Evolutionary conservation across 1,139 yeast genomes (phyloP).

Genomic region (Taphrina communis): DNA sequence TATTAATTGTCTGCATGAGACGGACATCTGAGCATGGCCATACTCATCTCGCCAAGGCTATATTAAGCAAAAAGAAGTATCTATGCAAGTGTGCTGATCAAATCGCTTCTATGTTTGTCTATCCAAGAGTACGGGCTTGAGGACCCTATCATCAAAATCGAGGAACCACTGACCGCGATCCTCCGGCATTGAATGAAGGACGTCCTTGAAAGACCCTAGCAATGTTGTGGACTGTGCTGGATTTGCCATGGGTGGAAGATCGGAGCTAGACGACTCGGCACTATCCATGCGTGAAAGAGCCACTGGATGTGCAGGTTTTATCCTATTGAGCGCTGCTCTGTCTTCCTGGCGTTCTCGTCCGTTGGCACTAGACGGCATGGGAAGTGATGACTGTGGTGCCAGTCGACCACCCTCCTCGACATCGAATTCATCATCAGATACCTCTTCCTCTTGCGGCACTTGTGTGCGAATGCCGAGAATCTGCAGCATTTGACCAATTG

Average conservation of each 20-base stretch:
- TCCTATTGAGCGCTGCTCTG: constrained; percentile 20
- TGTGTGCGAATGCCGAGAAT: constrained; percentile 92
- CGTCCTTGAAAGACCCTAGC: constrained; percentile 41
- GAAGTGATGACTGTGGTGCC: constrained; percentile 21
- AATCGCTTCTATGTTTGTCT: constrained; percentile 44
- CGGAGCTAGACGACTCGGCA: constrained; percentile 42
- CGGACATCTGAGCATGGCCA: background rate
- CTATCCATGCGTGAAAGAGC: constrained; percentile 36
- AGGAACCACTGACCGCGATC: constrained; percentile 68
- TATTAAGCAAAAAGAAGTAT: background rate
- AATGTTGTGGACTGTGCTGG: constrained; percentile 41
- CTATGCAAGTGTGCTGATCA: background rate
- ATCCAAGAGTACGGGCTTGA: constrained; percentile 92
- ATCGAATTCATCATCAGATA: constrained; percentile 85
- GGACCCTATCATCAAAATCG: constrained; percentile 89
- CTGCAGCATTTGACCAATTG: constrained; percentile 97
- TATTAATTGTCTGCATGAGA: background rate
- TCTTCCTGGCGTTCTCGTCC: constrained; percentile 27
- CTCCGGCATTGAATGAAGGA: constrained; percentile 42
- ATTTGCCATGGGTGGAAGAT: constrained; percentile 37
- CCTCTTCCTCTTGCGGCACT: constrained; percentile 74
- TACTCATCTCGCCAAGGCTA: constrained; percentile 5
- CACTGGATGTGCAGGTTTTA: constrained; percentile 11
- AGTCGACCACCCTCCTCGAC: constrained; percentile 65
- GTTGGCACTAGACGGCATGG: constrained; percentile 16